Percentiles rank a stretch among this genome's conserved stretches.
Evolutionary conservation across 352 stramenopile species (phyloP).

Genomic region (Phytophthora melonis): DNA sequence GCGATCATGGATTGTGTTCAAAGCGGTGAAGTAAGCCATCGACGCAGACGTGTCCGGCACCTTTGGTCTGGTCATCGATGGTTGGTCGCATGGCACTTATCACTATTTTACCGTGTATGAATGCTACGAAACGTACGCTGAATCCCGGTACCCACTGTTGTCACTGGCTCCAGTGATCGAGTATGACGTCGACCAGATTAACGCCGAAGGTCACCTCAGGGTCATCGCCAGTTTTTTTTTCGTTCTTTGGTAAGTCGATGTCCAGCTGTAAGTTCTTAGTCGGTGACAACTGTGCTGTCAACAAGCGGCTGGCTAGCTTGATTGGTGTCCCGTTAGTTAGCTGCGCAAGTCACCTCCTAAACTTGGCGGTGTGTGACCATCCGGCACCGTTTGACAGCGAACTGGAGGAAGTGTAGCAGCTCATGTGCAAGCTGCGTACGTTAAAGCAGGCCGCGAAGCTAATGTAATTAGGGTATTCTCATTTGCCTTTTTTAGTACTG

Average conservation of each 20-base stretch:
- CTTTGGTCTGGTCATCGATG: slow-evolving; percentile 5
- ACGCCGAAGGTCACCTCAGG: slow-evolving; percentile 1
- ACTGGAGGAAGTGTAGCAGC: too few species aligned
- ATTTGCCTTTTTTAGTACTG: too few species aligned
- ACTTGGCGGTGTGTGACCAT: slow-evolving; percentile 18
- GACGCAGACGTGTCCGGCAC: neutral
- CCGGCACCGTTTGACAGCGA: neutral
- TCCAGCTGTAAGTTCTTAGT: slow-evolving; percentile 9
- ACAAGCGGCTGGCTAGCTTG: neutral
- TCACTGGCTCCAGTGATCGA: slow-evolving; percentile 19
- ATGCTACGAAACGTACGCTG: slow-evolving; percentile 7
- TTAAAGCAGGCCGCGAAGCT: too few species aligned
- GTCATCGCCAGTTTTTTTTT: neutral
- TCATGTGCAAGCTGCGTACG: too few species aligned
- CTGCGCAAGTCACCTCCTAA: neutral
- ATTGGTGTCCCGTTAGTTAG: too few species aligned
- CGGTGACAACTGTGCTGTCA: slow-evolving; percentile 14
- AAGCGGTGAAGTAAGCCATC: neutral
- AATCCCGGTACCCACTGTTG: slow-evolving; percentile 14
- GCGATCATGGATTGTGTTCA: slow-evolving; percentile 2
- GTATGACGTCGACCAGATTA: slow-evolving; percentile 18
- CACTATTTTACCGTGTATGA: neutral
- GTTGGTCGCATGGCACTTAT: neutral
- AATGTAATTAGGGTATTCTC: too few species aligned
- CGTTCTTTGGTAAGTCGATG: slow-evolving; percentile 4